These are phyloP conservation scores for Komagataea norvegica DNA, from an alignment of 1,139 yeast species.

Conservation along the genomic window DNA sequence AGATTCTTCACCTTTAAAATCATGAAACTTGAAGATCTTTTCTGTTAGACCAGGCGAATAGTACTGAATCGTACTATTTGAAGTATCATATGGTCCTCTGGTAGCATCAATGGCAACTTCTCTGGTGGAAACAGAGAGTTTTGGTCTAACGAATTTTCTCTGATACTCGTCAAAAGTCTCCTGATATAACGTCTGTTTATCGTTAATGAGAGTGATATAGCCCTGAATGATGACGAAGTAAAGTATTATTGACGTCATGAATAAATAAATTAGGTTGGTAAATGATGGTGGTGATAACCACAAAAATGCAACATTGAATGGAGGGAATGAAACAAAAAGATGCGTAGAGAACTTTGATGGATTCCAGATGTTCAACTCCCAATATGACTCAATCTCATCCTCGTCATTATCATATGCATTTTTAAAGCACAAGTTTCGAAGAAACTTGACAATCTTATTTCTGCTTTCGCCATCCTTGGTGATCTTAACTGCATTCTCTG, in stretches of 20 bases:
- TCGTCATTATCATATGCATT: slow-evolving; percentile 16
- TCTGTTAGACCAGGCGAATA: slow-evolving; percentile 32
- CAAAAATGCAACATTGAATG: slow-evolving; percentile 42
- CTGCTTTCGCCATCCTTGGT: slow-evolving; percentile 6
- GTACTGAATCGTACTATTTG: slow-evolving; percentile 31
- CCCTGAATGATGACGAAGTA: slow-evolving; percentile 38
- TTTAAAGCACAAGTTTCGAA: background rate
- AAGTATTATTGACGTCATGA: slow-evolving; percentile 37
- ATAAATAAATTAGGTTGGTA: slow-evolving; percentile 36
- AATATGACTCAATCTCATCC: slow-evolving; percentile 31
- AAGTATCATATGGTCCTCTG: slow-evolving; percentile 28
- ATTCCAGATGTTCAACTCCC: slow-evolving; percentile 56
- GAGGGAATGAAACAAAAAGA: slow-evolving; percentile 52
- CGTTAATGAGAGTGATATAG: slow-evolving; percentile 47
- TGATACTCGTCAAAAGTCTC: slow-evolving; percentile 65
- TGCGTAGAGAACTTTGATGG: slow-evolving; percentile 50
- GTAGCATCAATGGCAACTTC: slow-evolving; percentile 69
- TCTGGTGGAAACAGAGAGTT: slow-evolving; percentile 46
- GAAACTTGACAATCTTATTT: background rate
- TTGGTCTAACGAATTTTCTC: slow-evolving; percentile 61
- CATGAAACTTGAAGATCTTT: slow-evolving; percentile 25
- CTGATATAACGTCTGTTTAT: slow-evolving; percentile 55
- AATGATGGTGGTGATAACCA: slow-evolving; percentile 36
- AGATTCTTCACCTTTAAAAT: slow-evolving; percentile 22
- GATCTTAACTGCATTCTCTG: slow-evolving; percentile 23